phyloP scores from a whole-genome alignment of 345 rosid genomes.

The Citrus glauca region DNA sequence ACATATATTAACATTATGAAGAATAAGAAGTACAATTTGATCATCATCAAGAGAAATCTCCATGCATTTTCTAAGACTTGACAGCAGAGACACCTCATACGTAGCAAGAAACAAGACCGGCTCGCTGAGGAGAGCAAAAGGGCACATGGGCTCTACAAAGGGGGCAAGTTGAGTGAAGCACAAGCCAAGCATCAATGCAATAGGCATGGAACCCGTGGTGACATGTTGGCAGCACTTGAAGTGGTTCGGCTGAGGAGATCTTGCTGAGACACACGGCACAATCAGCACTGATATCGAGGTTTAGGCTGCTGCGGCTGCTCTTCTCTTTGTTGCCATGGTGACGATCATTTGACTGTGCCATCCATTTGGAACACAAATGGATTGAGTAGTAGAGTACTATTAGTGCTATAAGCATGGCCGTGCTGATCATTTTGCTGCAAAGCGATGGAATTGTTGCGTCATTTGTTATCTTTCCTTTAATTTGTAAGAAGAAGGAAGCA shows the following conservation, averaged over 20 bases:
- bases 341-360: too few relatives aligned
- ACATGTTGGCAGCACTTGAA: slow-evolving; percentile 15
- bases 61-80: slow-evolving; percentile 13
- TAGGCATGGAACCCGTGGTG: slow-evolving; percentile 25
- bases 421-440: too few relatives aligned
- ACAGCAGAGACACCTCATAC: background rate
- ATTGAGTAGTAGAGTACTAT: too few relatives aligned
- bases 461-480: too few relatives aligned
- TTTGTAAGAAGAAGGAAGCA: too few relatives aligned
- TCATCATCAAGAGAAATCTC: slow-evolving; percentile 18
- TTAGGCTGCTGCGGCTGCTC: background rate
- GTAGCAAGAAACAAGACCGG: too few relatives aligned
- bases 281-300: background rate
- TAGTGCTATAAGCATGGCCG: too few relatives aligned
- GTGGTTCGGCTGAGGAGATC: slow-evolving; percentile 8
- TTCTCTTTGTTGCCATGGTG: background rate
- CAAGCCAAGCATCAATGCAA: slow-evolving; percentile 30
- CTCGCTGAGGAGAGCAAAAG: background rate
- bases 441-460: too few relatives aligned
- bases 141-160: slow-evolving; percentile 19
- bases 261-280: slow-evolving; percentile 21
- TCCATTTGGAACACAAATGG: too few relatives aligned
- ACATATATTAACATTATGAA: too few relatives aligned
- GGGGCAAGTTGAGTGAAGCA: slow-evolving; percentile 15
- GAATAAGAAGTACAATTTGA: too few relatives aligned